These are phyloP conservation scores for Trichomonas tenax DNA, from an alignment of 208 protist genomes.

Conservation along the genomic window DNA sequence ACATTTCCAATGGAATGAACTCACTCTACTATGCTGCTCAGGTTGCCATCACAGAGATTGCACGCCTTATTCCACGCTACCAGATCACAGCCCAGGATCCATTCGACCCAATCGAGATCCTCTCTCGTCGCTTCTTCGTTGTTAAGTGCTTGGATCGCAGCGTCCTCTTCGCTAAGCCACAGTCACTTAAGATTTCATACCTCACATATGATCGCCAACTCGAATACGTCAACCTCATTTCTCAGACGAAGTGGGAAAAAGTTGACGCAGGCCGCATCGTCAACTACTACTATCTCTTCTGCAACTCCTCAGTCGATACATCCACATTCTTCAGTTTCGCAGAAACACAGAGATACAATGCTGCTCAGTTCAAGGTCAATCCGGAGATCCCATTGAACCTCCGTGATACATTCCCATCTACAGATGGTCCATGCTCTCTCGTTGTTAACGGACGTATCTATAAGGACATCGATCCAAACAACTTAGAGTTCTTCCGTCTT, in stretches of 20 bases:
- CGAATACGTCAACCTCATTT: background rate
- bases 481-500: background rate
- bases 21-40: background rate
- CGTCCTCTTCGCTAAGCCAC: background rate
- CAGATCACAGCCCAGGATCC: too few species aligned
- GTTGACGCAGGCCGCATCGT: background rate
- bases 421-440: background rate
- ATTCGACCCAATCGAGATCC: background rate
- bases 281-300: background rate
- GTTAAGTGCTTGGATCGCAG: background rate
- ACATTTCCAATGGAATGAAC: too few species aligned
- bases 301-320: background rate
- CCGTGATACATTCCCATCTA: background rate
- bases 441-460: background rate
- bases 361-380: background rate
- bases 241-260: background rate
- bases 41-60: background rate
- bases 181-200: background rate
- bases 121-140: background rate
- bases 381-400: background rate
- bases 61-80: background rate
- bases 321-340: background rate
- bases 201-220: background rate
- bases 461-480: background rate
- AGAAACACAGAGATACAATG: background rate